Percentiles rank a stretch among this genome's conserved stretches.
Conservation (phyloP, 2,329 filamentous ascomycete species). For the Epichloe gansuensis region DNA sequence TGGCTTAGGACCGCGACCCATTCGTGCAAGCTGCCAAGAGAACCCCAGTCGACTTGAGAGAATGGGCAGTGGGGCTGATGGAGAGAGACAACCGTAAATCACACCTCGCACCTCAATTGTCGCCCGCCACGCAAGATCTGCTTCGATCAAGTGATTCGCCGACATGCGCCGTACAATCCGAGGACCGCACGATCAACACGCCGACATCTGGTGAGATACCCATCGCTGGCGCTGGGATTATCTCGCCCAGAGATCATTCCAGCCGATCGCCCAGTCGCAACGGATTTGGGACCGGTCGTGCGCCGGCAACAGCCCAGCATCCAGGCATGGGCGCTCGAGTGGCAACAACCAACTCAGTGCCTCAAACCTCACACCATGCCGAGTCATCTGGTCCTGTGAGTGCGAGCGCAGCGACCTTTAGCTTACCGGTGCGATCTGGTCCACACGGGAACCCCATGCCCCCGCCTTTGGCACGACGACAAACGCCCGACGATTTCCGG, state of each 20-base stretch:
- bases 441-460: constrained; percentile 47
- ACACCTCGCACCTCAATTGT: constrained; percentile 70
- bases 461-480: constrained; percentile 47
- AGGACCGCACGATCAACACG: constrained; percentile 39
- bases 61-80: constrained; percentile 91
- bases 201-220: constrained; percentile 64
- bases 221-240: constrained; percentile 44
- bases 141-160: constrained; percentile 53
- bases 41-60: constrained; percentile 84
- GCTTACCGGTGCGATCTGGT: constrained; percentile 51
- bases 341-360: constrained; percentile 39
- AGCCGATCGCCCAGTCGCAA: constrained; percentile 41
- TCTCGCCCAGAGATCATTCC: constrained; percentile 40
- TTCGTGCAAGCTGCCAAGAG: constrained; percentile 95
- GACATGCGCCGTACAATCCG: constrained; percentile 27
- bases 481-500: constrained; percentile 40
- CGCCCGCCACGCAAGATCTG: constrained; percentile 66
- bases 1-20: constrained; percentile 66
- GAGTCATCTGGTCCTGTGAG: constrained; percentile 29
- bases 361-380: constrained; percentile 29
- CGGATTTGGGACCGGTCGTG: constrained; percentile 33
- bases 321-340: constrained; percentile 42
- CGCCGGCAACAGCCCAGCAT: constrained; percentile 32
- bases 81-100: constrained; percentile 93
- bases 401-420: constrained; percentile 40